These are phyloP conservation scores for Mallotus repandus DNA, from an alignment of 441 rosid species.

Conservation along the genomic window DNA sequence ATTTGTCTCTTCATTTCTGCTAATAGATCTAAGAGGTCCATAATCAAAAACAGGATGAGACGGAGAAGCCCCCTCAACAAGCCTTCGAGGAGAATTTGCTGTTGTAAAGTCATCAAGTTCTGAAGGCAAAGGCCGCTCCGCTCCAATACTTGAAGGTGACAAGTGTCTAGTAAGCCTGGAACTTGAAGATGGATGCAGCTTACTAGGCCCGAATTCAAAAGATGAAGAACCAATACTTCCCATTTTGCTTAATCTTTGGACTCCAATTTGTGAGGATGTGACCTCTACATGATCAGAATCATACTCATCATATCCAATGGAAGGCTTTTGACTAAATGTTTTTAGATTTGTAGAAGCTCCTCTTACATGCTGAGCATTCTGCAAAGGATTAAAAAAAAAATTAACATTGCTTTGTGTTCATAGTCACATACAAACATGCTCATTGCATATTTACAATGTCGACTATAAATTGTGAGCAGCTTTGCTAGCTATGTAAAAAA, in stretches of 20 bases:
- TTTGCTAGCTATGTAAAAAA: not conserved
- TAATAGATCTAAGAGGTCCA: slow-evolving; percentile 47
- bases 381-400: slow-evolving; percentile 22
- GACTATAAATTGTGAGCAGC: not conserved
- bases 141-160: slow-evolving; percentile 42
- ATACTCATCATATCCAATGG: slow-evolving; percentile 47
- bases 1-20: slow-evolving; percentile 52
- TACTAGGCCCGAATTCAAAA: slow-evolving; percentile 48
- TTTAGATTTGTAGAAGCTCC: slow-evolving; percentile 42
- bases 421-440: not conserved
- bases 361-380: slow-evolving; percentile 46
- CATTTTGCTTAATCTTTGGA: slow-evolving; percentile 47
- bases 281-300: slow-evolving; percentile 54
- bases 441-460: not conserved
- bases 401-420: slow-evolving; percentile 15
- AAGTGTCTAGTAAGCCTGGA: slow-evolving; percentile 40
- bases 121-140: slow-evolving; percentile 40
- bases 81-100: slow-evolving; percentile 62
- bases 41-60: slow-evolving; percentile 53
- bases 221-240: slow-evolving; percentile 44
- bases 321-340: slow-evolving; percentile 39
- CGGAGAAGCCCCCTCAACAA: slow-evolving; percentile 58
- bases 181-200: slow-evolving; percentile 38
- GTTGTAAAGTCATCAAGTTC: slow-evolving; percentile 47
- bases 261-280: slow-evolving; percentile 45